phyloP scores from a whole-genome alignment of 306 rosid species.

The Vicia sativa region DNA sequence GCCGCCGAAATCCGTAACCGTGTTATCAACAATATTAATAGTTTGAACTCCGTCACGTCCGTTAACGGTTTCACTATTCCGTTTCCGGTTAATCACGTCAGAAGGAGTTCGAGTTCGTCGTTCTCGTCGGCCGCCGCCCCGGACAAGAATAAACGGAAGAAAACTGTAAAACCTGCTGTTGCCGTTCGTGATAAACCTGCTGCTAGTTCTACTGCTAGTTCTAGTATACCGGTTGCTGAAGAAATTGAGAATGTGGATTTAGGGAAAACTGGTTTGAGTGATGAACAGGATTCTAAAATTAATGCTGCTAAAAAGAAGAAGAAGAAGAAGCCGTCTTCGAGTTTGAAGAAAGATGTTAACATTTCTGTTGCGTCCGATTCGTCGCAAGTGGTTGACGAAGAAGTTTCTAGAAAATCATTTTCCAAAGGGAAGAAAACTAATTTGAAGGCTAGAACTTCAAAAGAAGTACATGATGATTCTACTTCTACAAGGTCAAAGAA shows the following conservation, averaged over 20 bases:
- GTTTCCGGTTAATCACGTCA: constrained; percentile 32
- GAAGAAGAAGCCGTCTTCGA: constrained; percentile 44
- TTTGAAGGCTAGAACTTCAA: constrained; percentile 52
- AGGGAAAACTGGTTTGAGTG: constrained; percentile 25
- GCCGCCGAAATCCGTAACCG: constrained; percentile 36
- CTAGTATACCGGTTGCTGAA: constrained; percentile 39
- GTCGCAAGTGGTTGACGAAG: constrained; percentile 33
- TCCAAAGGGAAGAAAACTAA: constrained; percentile 48
- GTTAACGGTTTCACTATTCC: constrained; percentile 32
- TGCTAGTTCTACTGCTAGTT: constrained; percentile 23
- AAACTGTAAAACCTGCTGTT: constrained; percentile 42
- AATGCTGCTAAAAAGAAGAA: constrained; percentile 43
- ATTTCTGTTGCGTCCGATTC: constrained; percentile 34
- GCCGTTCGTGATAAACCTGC: constrained; percentile 36
- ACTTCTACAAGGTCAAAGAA: constrained; percentile 51
- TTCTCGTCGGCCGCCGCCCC: constrained; percentile 51
- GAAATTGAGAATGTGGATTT: constrained; percentile 20
- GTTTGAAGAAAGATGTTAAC: constrained; percentile 61
- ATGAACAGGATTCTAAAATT: constrained; percentile 43
- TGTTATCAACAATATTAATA: constrained; percentile 19
- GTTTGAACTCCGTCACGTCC: constrained; percentile 34
- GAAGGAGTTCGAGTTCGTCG: constrained; percentile 33
- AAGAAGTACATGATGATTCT: constrained; percentile 45
- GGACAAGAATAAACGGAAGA: constrained; percentile 39
- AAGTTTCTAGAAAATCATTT: constrained; percentile 45